Base-by-base conservation (phyloP, 495 filamentous ascomycete genomes). In the Cercophora sp. region DNA sequence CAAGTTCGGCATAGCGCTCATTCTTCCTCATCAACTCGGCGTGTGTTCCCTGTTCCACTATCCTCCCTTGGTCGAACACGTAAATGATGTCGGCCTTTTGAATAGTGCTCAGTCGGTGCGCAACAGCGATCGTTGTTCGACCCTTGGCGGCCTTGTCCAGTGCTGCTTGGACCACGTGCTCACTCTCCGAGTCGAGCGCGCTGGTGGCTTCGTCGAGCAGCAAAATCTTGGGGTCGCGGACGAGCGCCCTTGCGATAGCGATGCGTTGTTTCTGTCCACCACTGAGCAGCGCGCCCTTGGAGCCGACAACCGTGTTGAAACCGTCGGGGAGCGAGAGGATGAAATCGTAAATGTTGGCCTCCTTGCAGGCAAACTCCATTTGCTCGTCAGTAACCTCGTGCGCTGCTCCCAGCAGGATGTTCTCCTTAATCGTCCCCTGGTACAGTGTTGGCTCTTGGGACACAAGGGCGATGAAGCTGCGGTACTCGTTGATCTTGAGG, bases 221-320 rank as follows among this genome's bases (percentile, higher is more conserved):
- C 56, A 95, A 61, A 27, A 93, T 68, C 51, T 79, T 76, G 15
- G 89, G 89, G 27, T 83, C 77, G 16, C 89, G 82, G 8, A 93
- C 75, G 15, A 93, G 75, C 0, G 89, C 88, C 19, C 89, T 77
- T 4, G 89, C 89, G 48, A 95, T 87, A 0, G 86, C 81, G 26
- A 95, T 70, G 20, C 89, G 79, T 66, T 93, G 89, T 64, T 85
- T 85, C 69, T 95, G 89, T 0, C 89, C 89, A 10, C 89, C 89
- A 1, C 82, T 86, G 39, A 95, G 78, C 44, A 81, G 73, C 11
- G 79, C 75, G 4, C 87, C 86, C 57, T 81, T 81, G 16, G 77
- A 79, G 0, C 88, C 87, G 27, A 85, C 82, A 5, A 73, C 60
- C 0, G 86, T 89, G 46, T 77, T 69, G 59, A 84, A 81, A 0